Evolutionary conservation across 1,139 yeast genomes (phyloP).

Genomic region (Yamadazyma sp.): DNA sequence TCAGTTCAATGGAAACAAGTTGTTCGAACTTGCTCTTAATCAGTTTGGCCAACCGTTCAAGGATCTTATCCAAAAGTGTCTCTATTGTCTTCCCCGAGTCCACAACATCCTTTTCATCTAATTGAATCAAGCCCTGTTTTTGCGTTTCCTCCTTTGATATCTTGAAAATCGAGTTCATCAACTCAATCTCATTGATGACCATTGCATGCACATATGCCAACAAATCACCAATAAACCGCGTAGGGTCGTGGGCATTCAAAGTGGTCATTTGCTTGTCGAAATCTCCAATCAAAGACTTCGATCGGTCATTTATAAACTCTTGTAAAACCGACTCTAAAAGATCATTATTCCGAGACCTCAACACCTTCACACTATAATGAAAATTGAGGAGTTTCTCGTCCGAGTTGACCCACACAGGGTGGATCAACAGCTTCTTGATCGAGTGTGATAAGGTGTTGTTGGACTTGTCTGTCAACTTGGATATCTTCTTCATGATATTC

Average conservation of each 20-base stretch:
- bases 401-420: conserved; percentile 34
- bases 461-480: conserved; percentile 50
- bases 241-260: conserved; percentile 75
- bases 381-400: conserved; percentile 27
- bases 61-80: conserved; percentile 33
- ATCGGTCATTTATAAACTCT: conserved; percentile 53
- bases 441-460: conserved; percentile 46
- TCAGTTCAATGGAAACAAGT: conserved; percentile 63
- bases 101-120: conserved; percentile 22
- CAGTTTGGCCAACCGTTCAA: conserved; percentile 40
- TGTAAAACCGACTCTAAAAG: conserved; percentile 45
- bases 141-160: conserved; percentile 15
- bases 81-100: conserved; percentile 26
- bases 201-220: conserved; percentile 87
- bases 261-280: conserved; percentile 45
- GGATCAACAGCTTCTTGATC: conserved; percentile 36
- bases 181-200: conserved; percentile 86
- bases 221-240: conserved; percentile 81
- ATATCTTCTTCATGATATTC: conserved; percentile 64
- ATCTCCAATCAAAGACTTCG: conserved; percentile 57
- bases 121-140: conserved; percentile 1
- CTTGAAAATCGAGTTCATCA: conserved; percentile 49
- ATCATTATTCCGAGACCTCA: conserved; percentile 46
- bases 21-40: conserved; percentile 59
- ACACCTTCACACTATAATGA: conserved; percentile 34